Percentiles rank a stretch among this genome's conserved stretches.
These are phyloP conservation scores for Cubamyces lactineus DNA, from an alignment of 768 basidiomycete species.

Conservation along the genomic window DNA sequence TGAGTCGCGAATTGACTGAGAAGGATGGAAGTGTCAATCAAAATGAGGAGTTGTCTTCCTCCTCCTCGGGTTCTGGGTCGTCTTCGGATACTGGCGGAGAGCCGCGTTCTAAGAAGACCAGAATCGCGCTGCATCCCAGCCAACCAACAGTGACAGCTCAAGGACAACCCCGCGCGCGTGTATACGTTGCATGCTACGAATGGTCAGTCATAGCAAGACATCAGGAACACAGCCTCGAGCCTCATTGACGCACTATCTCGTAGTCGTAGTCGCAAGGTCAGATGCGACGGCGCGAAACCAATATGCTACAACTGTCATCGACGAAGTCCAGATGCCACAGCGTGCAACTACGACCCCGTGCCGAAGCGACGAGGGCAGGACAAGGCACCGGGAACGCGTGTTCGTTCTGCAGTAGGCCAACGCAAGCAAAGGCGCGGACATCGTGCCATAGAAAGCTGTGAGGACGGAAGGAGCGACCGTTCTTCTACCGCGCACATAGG, in stretches of 20 bases:
- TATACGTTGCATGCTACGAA: constrained; percentile 82
- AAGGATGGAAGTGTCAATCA: too few species aligned
- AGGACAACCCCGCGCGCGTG: constrained; percentile 71
- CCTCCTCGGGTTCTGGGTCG: too few species aligned
- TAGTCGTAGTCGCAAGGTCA: constrained; percentile 77
- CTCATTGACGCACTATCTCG: constrained; percentile 26
- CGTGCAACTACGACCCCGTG: constrained; percentile 67
- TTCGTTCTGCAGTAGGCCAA: constrained; percentile 53
- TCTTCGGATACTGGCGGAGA: background rate
- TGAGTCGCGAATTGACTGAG: too few species aligned
- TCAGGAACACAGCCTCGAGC: background rate
- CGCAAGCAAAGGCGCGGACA: constrained; percentile 33
- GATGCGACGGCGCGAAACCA: constrained; percentile 81
- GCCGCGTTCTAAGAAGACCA: constrained; percentile 41
- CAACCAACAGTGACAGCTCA: constrained; percentile 75
- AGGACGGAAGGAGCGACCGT: too few species aligned
- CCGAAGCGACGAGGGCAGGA: constrained; percentile 86
- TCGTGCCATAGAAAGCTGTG: too few species aligned
- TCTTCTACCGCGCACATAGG: too few species aligned
- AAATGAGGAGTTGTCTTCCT: too few species aligned
- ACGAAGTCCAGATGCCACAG: constrained; percentile 37
- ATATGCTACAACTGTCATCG: constrained; percentile 73
- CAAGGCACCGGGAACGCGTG: constrained; percentile 73
- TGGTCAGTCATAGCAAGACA: constrained; percentile 47
- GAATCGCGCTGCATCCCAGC: constrained; percentile 68